Conservation (phyloP, 2,329 filamentous ascomycete genomes). For the Dactylellina leptospora region DNA sequence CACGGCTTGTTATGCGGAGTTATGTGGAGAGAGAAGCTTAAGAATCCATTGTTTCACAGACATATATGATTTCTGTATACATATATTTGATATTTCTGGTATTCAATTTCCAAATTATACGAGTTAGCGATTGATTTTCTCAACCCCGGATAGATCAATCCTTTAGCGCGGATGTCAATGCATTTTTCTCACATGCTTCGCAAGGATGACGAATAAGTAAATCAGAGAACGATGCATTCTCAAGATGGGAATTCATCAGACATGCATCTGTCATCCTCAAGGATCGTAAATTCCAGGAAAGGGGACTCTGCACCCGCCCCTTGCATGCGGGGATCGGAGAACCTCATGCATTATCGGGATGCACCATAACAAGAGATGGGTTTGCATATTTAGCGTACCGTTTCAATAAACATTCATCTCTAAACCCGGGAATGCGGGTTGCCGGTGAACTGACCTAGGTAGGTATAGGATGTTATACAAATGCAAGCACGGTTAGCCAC, state of each 20-base stretch:
- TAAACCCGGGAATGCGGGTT: not conserved
- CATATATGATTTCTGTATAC: too few species aligned
- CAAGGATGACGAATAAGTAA: too few species aligned
- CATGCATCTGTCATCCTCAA: not conserved
- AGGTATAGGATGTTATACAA: not conserved
- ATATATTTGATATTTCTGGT: too few species aligned
- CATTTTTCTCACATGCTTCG: too few species aligned
- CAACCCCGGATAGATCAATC: not conserved
- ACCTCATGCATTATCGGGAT: not conserved
- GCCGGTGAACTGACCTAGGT: slow-evolving; percentile 7
- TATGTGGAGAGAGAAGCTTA: too few species aligned
- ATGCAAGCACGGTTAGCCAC: slow-evolving; percentile 4
- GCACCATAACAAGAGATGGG: slow-evolving; percentile 22
- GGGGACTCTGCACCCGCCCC: not conserved
- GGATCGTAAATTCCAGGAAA: not conserved
- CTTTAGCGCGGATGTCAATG: too few species aligned
- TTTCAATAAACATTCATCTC: not conserved
- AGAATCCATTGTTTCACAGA: too few species aligned
- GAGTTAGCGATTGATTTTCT: not conserved
- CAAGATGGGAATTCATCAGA: not conserved
- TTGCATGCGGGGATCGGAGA: not conserved
- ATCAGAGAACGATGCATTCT: too few species aligned
- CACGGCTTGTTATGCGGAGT: too few species aligned
- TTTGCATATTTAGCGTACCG: slow-evolving; percentile 4
- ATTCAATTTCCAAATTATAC: not conserved